Evolutionary conservation across 2,329 filamentous ascomycete species (phyloP), one percentile per base, ranked within the genome.

Genomic region (Dactylellina drechsleri): DNA sequence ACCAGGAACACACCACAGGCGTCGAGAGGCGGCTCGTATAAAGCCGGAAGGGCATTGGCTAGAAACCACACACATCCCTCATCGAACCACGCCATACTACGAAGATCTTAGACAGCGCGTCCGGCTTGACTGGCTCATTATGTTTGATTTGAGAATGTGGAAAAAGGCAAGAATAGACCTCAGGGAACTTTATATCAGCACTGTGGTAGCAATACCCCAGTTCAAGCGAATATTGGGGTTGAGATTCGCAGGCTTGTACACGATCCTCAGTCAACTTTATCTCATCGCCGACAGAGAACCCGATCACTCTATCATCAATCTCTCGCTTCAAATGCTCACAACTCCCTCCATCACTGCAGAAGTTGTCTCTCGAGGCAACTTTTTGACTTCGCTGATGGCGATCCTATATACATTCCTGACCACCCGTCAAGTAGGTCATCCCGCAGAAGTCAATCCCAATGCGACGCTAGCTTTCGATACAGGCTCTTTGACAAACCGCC

Each of bases 351-450:
- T 99, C 78, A 98, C 94, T 0, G 91, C 93, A 52, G 96, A 99
- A 82, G 91, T 98, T 58, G 92, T 99, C 7, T 92, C 97, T 79
- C 88, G 93, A 53, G 94, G 93, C 28, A 99, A 99, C 81, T 99
- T 99, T 80, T 85, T 99, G 77, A 97, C 93, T 7, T 97, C 92
- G 78, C 86, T 99, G 45, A 91, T 98, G 87, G 93, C 95, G 13
- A 99, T 99, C 76, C 85, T 99, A 0, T 99, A 98, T 82, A 98
- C 96, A 0, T 99, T 99, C 83, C 84, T 99, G 45, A 99, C 95
- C 0, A 97, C 93, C 4, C 87, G 96, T 60, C 95, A 99, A 84
- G 95, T 99, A 45, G 93, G 93, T 0, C 93, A 97, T 81, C 94
- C 95, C 0, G 91, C 92, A 83, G 91, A 97, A 77, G 91, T 98